Conservation (phyloP, 2,329 filamentous ascomycete species). For the Penicillium sp. region DNA sequence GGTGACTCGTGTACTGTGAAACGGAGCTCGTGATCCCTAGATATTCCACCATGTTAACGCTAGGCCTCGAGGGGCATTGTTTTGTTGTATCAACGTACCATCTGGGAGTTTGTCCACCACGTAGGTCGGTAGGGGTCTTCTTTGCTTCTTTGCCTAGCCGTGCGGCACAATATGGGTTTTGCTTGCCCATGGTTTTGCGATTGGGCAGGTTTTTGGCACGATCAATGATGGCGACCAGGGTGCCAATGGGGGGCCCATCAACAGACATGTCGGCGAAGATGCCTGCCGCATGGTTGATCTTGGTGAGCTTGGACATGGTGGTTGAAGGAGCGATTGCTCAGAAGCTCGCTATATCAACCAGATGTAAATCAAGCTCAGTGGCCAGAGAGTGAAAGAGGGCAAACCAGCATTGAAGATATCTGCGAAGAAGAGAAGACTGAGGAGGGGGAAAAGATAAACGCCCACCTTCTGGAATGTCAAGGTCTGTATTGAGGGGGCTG, state of each 20-base stretch:
- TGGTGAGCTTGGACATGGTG: conserved; percentile 56
- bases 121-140: conserved; percentile 92
- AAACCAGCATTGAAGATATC: conserved; percentile 18
- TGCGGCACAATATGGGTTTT: conserved; percentile 96
- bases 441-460: conserved; percentile 24
- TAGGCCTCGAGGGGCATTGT: not conserved
- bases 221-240: conserved; percentile 88
- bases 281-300: conserved; percentile 80
- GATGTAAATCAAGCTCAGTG: not conserved
- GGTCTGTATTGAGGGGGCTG: conserved; percentile 34
- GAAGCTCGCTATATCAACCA: conserved; percentile 6
- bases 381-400: conserved; percentile 10
- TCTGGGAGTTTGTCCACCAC: conserved; percentile 92
- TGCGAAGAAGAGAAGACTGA: conserved; percentile 17
- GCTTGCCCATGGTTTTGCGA: conserved; percentile 95
- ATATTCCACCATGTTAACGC: conserved; percentile 22
- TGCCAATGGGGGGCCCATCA: conserved; percentile 92
- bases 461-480: conserved; percentile 27
- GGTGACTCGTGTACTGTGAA: conserved; percentile 96
- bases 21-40: conserved; percentile 94
- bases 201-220: conserved; percentile 97
- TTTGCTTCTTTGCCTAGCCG: conserved; percentile 94
- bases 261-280: conserved; percentile 94
- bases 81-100: conserved; percentile 65
- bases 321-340: conserved; percentile 2